Base-by-base conservation (phyloP, 2,329 filamentous ascomycete species). In the Sclerotinia glacialis region DNA sequence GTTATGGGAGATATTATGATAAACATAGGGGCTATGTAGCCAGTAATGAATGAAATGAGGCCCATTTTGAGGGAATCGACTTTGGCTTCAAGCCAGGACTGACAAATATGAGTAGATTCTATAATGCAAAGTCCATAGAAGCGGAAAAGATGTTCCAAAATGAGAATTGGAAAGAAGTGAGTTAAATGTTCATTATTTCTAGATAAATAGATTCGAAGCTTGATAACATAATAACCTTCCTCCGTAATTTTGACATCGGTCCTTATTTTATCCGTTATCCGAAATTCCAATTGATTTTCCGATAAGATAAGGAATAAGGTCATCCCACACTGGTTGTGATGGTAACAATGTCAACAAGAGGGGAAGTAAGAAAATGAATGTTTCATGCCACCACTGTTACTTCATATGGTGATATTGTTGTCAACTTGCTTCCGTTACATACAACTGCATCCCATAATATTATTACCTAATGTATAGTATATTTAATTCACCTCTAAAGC, bases 1-100 rank as follows among this genome's bases (percentile, higher is more conserved):
- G 88, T 78, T 55, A 89, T 80, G 23, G 86, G 87, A 72, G 86
- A 89, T 71, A 85, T 71, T 72, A 88, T 80, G 69, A 89, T 81
- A 75, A 89, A 89, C 65, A 87, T 76, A 28, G 87, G 87, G 76
- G 86, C 86, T 69, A 86, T 76, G 74, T 83, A 82, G 79, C 83
- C 83, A 75, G 84, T 81, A 68, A 86, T 68, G 40, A 74, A 72
- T 50, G 72, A 69, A 53, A 72, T 44, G 60, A 77, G 64, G 16
- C 72, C 74, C 74, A 76, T 76, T 26, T 69, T 76, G 72, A 52
- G 5, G 5, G 26, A 16, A 34, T 50, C 18, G 26, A 3, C 26
- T 34, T 26, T 52, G 37, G 40, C 12, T 55, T 65, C 26, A 5
- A 37, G 64, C 64, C 64, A 31, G 34, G 14, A 65, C 31, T 61